A percentile compares a stretch with the other conserved stretches of the same genome.
Conservation (phyloP, 345 rosid genomes). For the Triadica sebifera region DNA sequence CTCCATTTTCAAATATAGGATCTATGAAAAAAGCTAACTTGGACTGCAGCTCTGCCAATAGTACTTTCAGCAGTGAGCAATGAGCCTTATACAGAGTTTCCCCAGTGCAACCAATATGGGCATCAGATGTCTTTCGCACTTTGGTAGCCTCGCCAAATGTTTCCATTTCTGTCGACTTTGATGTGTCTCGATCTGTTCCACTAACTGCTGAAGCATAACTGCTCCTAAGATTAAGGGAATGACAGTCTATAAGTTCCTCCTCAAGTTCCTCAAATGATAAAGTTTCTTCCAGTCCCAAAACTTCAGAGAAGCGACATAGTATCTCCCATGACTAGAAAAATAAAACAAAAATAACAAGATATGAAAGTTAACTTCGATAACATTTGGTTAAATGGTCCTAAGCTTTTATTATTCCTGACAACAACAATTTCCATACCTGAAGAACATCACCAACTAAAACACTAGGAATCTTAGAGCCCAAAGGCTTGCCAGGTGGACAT, state of each 20-base stretch:
- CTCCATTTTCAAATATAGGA: constrained; percentile 30
- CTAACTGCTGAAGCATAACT: constrained; percentile 14
- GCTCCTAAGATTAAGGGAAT: constrained; percentile 12
- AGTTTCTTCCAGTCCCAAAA: constrained; percentile 32
- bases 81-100: constrained; percentile 23
- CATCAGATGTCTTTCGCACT: constrained; percentile 6
- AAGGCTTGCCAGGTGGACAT: constrained; percentile 30
- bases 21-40: constrained; percentile 26
- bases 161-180: constrained; percentile 15
- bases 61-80: constrained; percentile 33
- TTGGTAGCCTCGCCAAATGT: constrained; percentile 13
- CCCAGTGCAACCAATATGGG: constrained; percentile 8
- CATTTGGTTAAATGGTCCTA: constrained; percentile 1
- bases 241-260: constrained; percentile 27
- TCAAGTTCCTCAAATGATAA: constrained; percentile 33
- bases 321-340: constrained; percentile 39
- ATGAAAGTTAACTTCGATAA: constrained; percentile 1
- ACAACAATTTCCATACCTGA: constrained; percentile 33
- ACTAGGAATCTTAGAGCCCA: constrained; percentile 33
- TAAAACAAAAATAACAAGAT: constrained; percentile 6
- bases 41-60: constrained; percentile 30
- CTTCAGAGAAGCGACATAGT: constrained; percentile 39
- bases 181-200: constrained; percentile 8
- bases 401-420: not conserved
- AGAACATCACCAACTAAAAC: constrained; percentile 35